phyloP scores from a whole-genome alignment of 495 filamentous ascomycete genomes.

The Bryoglossum gracile region DNA sequence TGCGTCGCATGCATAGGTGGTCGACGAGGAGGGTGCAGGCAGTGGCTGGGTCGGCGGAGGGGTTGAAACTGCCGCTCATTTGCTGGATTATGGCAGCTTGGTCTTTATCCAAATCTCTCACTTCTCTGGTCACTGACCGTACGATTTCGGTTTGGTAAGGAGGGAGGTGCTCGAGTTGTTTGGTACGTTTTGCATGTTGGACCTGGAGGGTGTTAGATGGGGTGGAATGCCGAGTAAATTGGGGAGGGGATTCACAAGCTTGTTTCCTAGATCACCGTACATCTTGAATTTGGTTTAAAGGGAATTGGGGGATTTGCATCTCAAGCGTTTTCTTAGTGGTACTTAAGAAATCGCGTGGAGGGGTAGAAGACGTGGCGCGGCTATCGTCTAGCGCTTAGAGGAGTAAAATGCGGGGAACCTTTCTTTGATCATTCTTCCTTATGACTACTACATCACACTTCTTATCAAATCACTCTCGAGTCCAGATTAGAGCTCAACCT shows the following conservation, averaged over 20 bases:
- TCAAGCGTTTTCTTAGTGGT: not conserved
- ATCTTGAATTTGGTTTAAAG: slow-evolving; percentile 36
- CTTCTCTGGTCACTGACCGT: slow-evolving; percentile 79
- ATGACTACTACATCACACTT: too few relatives aligned
- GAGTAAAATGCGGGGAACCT: too few relatives aligned
- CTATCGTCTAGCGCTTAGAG: too few relatives aligned
- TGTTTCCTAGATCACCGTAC: slow-evolving; percentile 90
- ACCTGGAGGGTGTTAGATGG: slow-evolving; percentile 46
- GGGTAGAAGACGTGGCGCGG: not conserved
- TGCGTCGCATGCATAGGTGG: slow-evolving; percentile 89
- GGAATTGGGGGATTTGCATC: not conserved
- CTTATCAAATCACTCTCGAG: not conserved
- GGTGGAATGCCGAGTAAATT: not conserved
- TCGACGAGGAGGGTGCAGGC: slow-evolving; percentile 87
- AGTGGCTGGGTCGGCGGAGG: slow-evolving; percentile 71
- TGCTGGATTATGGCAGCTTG: slow-evolving; percentile 73
- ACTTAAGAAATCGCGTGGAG: not conserved
- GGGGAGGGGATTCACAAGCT: slow-evolving; percentile 48
- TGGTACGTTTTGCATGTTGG: slow-evolving; percentile 94
- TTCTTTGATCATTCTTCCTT: too few relatives aligned
- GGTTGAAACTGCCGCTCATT: slow-evolving; percentile 78
- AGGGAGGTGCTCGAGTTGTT: slow-evolving; percentile 78
- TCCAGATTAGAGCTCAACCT: not conserved
- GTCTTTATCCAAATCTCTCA: slow-evolving; percentile 89
- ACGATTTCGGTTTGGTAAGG: slow-evolving; percentile 92